These are phyloP conservation scores for Hyphodiscus hymeniophilus DNA, from an alignment of 495 filamentous ascomycete species.

Conservation along the genomic window DNA sequence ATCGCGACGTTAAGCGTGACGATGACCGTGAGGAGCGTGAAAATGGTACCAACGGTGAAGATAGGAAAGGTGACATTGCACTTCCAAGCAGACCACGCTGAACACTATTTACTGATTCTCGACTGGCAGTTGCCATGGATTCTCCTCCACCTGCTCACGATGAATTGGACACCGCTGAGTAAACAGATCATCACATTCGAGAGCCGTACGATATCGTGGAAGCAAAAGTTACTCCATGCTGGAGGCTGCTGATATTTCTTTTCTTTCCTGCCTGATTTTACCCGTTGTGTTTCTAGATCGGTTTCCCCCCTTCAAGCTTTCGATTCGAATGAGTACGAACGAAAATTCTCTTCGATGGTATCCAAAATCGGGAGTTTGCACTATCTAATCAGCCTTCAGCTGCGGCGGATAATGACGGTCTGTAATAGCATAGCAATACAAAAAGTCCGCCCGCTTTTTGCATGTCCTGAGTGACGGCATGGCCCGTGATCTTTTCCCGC, in stretches of 20 bases:
- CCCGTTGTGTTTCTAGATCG: constrained; percentile 24
- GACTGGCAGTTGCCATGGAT: constrained; percentile 43
- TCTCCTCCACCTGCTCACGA: constrained; percentile 82
- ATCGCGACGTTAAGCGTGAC: constrained; percentile 17
- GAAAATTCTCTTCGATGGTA: background rate
- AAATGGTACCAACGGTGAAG: constrained; percentile 67
- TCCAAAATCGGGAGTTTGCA: constrained; percentile 1
- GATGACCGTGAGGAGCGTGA: constrained; percentile 54
- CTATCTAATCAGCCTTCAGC: background rate
- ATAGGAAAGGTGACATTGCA: constrained; percentile 68
- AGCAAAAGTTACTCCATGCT: constrained; percentile 9
- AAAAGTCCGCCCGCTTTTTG: too few species aligned
- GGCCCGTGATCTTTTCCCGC: too few species aligned
- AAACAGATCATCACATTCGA: constrained; percentile 24
- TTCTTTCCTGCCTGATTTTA: constrained; percentile 17
- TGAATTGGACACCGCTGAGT: constrained; percentile 96
- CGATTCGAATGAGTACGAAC: constrained; percentile 9
- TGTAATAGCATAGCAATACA: constrained; percentile 5
- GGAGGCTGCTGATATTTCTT: constrained; percentile 19
- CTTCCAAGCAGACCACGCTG: constrained; percentile 21
- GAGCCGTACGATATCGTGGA: constrained; percentile 9
- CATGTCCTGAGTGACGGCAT: too few species aligned
- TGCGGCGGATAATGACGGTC: constrained; percentile 2
- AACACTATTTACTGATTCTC: constrained; percentile 15
- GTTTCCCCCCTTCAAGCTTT: constrained; percentile 11